phyloP scores from a whole-genome alignment of 305 asterid species.

The Fraxinus angustifolia region DNA sequence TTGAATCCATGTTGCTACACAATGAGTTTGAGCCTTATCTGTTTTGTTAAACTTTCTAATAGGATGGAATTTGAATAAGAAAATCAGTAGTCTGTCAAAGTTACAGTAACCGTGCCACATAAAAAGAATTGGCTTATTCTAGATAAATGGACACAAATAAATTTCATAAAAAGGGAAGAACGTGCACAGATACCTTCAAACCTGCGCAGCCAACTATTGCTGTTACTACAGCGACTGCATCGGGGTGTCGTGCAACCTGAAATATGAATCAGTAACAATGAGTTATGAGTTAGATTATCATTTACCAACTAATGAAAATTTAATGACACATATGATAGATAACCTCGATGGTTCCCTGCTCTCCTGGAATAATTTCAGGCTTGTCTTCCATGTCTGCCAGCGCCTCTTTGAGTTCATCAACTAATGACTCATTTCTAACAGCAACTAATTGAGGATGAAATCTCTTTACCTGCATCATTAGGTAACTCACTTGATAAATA shows the following conservation, averaged over 20 bases:
- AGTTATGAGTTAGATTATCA: not conserved
- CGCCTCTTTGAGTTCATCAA: slow-evolving; percentile 83
- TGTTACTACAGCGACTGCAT: slow-evolving; percentile 87
- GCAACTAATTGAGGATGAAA: slow-evolving; percentile 86
- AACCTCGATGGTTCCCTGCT: slow-evolving; percentile 87
- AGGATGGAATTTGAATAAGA: not conserved
- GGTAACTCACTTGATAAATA: not conserved
- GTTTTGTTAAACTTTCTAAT: not conserved
- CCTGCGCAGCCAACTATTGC: slow-evolving; percentile 99
- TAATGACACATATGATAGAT: slow-evolving; percentile 13
- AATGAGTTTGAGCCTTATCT: not conserved
- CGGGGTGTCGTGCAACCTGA: slow-evolving; percentile 96
- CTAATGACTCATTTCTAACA: slow-evolving; percentile 61
- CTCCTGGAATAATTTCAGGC: slow-evolving; percentile 95
- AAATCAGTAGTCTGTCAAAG: not conserved
- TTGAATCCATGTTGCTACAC: not conserved
- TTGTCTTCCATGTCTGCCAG: slow-evolving; percentile 62
- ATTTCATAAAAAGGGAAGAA: not conserved
- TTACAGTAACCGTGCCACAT: not conserved
- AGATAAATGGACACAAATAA: not conserved
- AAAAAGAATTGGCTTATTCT: not conserved
- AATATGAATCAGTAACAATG: slow-evolving; percentile 8
- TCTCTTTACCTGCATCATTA: slow-evolving; percentile 57
- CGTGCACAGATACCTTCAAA: slow-evolving; percentile 53
- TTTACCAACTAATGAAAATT: slow-evolving; percentile 9